Conservation (phyloP, 164 flowering plant genomes). For the Nelumbo lutea region DNA sequence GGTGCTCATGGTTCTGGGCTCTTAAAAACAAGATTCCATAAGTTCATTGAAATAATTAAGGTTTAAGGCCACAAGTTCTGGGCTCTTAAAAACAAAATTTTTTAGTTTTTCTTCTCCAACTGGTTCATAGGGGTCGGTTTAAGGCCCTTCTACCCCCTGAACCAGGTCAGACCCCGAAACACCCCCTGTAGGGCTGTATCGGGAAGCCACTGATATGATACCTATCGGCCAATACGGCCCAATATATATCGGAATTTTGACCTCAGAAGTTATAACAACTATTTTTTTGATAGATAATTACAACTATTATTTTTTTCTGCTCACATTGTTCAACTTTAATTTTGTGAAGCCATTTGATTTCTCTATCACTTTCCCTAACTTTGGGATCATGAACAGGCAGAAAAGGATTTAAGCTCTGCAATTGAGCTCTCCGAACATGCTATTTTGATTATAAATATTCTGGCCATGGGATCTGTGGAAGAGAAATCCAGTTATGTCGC, state of each 20-base stretch:
- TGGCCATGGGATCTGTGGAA: constrained; percentile 47
- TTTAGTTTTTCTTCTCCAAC: too few species aligned
- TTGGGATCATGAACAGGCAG: constrained; percentile 44
- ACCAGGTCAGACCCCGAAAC: too few species aligned
- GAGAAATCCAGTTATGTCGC: constrained; percentile 52
- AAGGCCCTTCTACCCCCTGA: too few species aligned
- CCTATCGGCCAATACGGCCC: not conserved
- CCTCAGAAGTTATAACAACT: too few species aligned
- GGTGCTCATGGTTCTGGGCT: too few species aligned
- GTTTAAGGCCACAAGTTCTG: not conserved
- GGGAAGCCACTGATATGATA: not conserved
- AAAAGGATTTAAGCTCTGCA: constrained; percentile 47
- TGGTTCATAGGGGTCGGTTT: too few species aligned
- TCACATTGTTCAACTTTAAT: not conserved
- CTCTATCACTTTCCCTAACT: not conserved
- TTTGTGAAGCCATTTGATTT: not conserved
- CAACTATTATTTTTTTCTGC: not conserved
- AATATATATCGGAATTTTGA: not conserved
- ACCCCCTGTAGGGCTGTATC: too few species aligned
- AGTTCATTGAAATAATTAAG: not conserved
- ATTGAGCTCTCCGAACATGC: constrained; percentile 60
- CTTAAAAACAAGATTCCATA: too few species aligned
- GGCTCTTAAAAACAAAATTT: not conserved
- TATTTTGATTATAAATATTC: constrained; percentile 34
- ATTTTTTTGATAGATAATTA: too few species aligned